Conservation (phyloP, 441 rosid species). For the Pelargonium fulgidum region DNA sequence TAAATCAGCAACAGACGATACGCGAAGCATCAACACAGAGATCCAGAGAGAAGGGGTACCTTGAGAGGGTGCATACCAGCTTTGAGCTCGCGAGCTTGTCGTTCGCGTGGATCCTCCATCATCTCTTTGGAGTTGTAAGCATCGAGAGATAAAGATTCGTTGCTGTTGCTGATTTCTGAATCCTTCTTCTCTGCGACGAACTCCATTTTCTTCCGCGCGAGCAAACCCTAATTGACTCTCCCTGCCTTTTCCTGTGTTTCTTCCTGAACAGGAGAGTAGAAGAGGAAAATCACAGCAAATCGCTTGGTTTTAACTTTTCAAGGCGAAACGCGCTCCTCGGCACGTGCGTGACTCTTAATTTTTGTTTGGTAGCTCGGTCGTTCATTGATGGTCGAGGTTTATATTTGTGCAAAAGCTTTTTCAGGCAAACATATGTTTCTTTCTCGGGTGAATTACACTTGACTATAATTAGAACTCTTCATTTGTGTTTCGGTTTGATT, state of each 20-base stretch:
- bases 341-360: no score
- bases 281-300: no score
- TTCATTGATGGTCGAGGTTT: no score
- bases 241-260: not conserved
- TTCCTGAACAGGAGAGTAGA: not conserved
- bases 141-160: conserved; percentile 17
- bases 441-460: no score
- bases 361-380: no score
- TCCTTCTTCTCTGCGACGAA: conserved; percentile 47
- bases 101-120: conserved; percentile 32
- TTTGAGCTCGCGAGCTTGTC: conserved; percentile 72
- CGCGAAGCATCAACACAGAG: not conserved
- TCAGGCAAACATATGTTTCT: no score
- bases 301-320: no score
- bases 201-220: conserved; percentile 30
- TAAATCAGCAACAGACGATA: not conserved
- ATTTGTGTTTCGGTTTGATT: no score
- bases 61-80: conserved; percentile 85
- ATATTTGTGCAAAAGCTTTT: no score
- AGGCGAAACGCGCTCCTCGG: no score
- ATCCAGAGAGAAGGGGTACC: conserved; percentile 31
- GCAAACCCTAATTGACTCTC: conserved; percentile 35
- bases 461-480: no score
- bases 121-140: not conserved
- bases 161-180: conserved; percentile 34